Percentiles rank a stretch among this genome's conserved stretches.
Evolutionary conservation across 371 early-diverging fungal genomes (phyloP).

Genomic region (Dinochytrium kinnereticum): DNA sequence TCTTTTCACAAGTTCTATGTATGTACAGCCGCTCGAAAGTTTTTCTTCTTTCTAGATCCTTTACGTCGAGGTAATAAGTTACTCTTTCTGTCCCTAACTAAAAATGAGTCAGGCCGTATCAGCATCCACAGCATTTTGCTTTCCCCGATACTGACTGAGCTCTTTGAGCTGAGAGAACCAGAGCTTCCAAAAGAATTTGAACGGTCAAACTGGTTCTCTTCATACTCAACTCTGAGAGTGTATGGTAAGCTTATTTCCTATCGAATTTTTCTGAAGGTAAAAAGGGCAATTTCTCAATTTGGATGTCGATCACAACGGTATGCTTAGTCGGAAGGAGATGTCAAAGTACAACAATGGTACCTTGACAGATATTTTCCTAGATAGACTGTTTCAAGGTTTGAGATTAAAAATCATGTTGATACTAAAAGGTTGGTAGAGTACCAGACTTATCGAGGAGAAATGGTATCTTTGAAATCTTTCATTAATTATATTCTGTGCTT

Average conservation of each 20-base stretch:
- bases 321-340: slow-evolving; percentile 51
- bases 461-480: too few species aligned
- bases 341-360: slow-evolving; percentile 46
- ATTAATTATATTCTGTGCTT: too few species aligned
- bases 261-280: neutral
- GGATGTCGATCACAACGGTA: slow-evolving; percentile 54
- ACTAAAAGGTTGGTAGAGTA: slow-evolving; percentile 36
- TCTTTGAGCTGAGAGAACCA: slow-evolving; percentile 57
- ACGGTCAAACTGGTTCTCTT: slow-evolving; percentile 56
- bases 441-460: slow-evolving; percentile 50
- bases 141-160: slow-evolving; percentile 55
- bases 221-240: slow-evolving; percentile 39
- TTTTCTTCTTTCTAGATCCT: slow-evolving; percentile 58
- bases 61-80: slow-evolving; percentile 37
- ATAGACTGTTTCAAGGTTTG: slow-evolving; percentile 53
- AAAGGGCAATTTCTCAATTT: slow-evolving; percentile 53
- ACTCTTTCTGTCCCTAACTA: neutral
- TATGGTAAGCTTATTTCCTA: slow-evolving; percentile 38
- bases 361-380: slow-evolving; percentile 50
- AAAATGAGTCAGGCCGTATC: slow-evolving; percentile 38
- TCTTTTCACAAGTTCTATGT: slow-evolving; percentile 52
- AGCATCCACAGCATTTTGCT: slow-evolving; percentile 52
- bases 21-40: slow-evolving; percentile 54
- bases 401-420: neutral
- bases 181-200: slow-evolving; percentile 46